Conservation (phyloP, 2,329 filamentous ascomycete species). For the Gyromitra esculenta region DNA sequence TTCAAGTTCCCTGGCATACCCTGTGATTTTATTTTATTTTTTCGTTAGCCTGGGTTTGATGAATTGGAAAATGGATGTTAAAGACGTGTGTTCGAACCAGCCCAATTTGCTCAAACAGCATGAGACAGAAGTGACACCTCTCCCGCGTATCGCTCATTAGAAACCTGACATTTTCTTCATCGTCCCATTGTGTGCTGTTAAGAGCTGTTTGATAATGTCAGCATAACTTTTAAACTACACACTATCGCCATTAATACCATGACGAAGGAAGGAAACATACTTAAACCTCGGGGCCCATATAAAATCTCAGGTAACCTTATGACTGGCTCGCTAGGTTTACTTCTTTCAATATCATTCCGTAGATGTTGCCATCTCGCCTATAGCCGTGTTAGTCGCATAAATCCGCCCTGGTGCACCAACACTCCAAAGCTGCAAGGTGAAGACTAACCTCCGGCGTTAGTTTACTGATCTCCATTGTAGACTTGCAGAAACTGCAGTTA, state of each 20-base stretch:
- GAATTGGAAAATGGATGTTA: neutral
- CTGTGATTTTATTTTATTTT: conserved; percentile 12
- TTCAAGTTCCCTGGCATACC: neutral
- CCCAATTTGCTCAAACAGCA: conserved; percentile 14
- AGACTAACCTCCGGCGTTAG: conserved; percentile 7
- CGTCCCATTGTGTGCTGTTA: neutral
- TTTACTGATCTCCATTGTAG: neutral
- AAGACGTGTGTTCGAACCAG: conserved; percentile 19
- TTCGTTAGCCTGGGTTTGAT: neutral
- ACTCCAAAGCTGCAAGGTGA: too few species aligned
- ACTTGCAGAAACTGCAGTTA: conserved; percentile 7
- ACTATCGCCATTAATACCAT: neutral
- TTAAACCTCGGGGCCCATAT: neutral
- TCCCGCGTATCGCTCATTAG: neutral
- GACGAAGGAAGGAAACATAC: neutral
- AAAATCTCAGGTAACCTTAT: conserved; percentile 13
- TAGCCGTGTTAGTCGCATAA: neutral
- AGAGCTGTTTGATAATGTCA: conserved; percentile 14
- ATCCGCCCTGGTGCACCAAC: neutral
- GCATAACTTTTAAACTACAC: neutral
- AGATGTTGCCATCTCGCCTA: conserved; percentile 22
- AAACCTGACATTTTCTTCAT: conserved; percentile 12
- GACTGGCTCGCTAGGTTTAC: neutral
- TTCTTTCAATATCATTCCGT: neutral
- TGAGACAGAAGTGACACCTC: conserved; percentile 26